Evolutionary conservation across 108 stramenopile species (phyloP), one percentile per base, ranked within the genome.

Genomic region (Schizochytrium sp.): DNA sequence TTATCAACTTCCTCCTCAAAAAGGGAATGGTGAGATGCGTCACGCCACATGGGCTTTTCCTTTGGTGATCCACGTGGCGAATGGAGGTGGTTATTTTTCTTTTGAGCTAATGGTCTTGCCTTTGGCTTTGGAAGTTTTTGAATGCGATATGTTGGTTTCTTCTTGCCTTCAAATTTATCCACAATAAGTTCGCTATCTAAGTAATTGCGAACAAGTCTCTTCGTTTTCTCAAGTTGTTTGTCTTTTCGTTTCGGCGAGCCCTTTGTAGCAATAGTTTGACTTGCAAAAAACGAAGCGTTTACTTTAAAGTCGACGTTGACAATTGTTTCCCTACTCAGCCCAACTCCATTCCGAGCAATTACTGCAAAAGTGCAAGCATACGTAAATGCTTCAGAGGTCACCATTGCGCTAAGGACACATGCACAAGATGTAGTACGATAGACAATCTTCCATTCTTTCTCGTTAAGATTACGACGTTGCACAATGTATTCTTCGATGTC

Each of bases 281-380:
- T 69, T 7, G 7, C 64, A 69, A 38, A 44, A 3, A 7, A 44
- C 19, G 64, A 38, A 28, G 64, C 64, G 5, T 38, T 38, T 8
- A 69, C 64, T 44, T 38, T 44, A 69, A 69, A 69, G 64, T 38
- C 64, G 1, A 69, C 64, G 28, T 3, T 44, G 64, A 69, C 42
- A 44, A 69, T 38, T 15, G 64, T 15, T 44, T 69, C 64, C 10
- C 64, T 38, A 55, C 76, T 83, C 28, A 49, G 53, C 50, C 76
- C 76, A 0, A 83, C 10, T 0, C 2, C 76, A 10, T 49, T 55
- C 0, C 76, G 76, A 47, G 15, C 76, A 5, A 38, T 83, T 47
- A 83, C 76, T 13, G 53, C 53, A 83, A 83, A 83, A 40, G 47
- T 55, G 76, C 76, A 83, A 13, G 50, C 10, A 28, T 83, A 83